These are phyloP conservation scores for Sporothrix phasma DNA, from an alignment of 2,329 filamentous ascomycete genomes.

Conservation along the genomic window DNA sequence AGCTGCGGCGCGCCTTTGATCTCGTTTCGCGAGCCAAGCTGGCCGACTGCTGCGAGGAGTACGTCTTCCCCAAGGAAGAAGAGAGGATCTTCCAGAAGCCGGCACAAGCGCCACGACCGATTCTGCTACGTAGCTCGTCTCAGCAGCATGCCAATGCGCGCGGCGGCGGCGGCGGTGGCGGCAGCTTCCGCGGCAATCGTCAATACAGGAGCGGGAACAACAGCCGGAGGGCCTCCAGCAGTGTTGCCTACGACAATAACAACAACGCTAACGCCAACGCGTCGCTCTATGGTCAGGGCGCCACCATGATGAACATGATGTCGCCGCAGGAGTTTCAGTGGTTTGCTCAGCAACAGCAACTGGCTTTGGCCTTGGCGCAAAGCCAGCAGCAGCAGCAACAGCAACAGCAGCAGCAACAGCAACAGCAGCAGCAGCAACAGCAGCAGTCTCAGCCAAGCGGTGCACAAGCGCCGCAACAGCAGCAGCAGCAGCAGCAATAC, in stretches of 20 bases:
- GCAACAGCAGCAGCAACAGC: conserved; percentile 32
- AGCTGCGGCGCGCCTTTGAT: conserved; percentile 81
- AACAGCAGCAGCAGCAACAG: conserved; percentile 28
- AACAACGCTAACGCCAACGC: conserved; percentile 18
- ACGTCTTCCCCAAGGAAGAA: conserved; percentile 78
- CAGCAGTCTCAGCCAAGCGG: conserved; percentile 33
- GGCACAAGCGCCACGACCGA: conserved; percentile 42
- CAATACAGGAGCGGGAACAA: conserved; percentile 37
- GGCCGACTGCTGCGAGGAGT: conserved; percentile 77
- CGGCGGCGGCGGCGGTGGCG: conserved; percentile 31
- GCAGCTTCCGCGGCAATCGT: conserved; percentile 39
- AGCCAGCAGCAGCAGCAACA: conserved; percentile 33
- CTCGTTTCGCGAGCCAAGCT: conserved; percentile 69
- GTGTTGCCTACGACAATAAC: conserved; percentile 41
- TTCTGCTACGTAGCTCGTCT: conserved; percentile 51
- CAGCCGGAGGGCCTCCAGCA: conserved; percentile 44
- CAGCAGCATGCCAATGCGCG: conserved; percentile 41
- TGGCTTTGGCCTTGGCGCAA: conserved; percentile 28
- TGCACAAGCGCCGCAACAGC: conserved; percentile 30
- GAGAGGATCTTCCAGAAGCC: conserved; percentile 50
- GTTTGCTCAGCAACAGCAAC: conserved; percentile 35
- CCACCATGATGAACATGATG: conserved; percentile 33
- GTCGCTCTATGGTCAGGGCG: conserved; percentile 30
- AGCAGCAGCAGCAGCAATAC: conserved; percentile 33
- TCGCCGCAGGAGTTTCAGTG: conserved; percentile 38